Percentiles rank a stretch among this genome's conserved stretches.
Conservation (phyloP, 2,329 filamentous ascomycete genomes). For the Aspergillus sergii region DNA sequence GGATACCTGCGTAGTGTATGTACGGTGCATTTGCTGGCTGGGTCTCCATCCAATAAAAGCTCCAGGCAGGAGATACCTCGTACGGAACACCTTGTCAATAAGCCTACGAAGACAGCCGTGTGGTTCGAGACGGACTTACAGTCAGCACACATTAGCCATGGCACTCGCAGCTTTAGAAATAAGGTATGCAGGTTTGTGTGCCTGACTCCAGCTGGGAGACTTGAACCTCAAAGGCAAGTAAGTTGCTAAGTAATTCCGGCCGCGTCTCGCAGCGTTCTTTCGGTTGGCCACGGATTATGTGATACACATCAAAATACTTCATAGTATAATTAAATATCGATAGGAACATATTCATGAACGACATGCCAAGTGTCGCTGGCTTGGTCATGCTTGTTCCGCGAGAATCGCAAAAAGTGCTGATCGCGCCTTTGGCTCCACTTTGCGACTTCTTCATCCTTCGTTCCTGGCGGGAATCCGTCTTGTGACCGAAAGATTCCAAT, state of each 20-base stretch:
- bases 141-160: background rate
- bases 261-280: no score
- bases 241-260: background rate
- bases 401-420: constrained; percentile 26
- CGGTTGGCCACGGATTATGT: background rate
- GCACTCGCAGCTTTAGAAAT: background rate
- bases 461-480: constrained; percentile 12
- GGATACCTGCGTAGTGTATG: background rate
- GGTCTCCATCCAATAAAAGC: background rate
- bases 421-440: constrained; percentile 23
- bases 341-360: constrained; percentile 26
- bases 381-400: constrained; percentile 23
- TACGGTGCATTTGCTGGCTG: background rate
- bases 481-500: constrained; percentile 24
- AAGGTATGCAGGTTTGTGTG: background rate
- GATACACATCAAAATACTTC: background rate
- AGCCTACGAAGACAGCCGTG: background rate
- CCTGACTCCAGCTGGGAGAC: background rate
- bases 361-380: constrained; percentile 20
- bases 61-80: background rate
- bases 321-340: constrained; percentile 10
- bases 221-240: background rate
- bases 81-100: background rate
- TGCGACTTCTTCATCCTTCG: constrained; percentile 19
- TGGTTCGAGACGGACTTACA: no score